Conservation (phyloP, 2,329 filamentous ascomycete species). For the Apiospora rasikravindrae region DNA sequence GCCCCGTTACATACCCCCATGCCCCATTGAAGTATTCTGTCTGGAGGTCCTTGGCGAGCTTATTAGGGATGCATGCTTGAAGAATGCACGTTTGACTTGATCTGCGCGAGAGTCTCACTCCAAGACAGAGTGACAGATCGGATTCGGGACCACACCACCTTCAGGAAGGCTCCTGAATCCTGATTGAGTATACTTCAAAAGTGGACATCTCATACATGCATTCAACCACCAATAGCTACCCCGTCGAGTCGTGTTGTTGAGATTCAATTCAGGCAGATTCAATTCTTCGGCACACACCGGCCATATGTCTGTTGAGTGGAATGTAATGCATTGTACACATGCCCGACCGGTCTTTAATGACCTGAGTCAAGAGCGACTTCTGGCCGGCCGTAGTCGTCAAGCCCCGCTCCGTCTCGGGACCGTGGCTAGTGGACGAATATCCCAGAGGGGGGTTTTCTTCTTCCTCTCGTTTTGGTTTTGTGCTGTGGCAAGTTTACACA, state of each 20-base stretch:
- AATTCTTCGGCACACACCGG: background rate
- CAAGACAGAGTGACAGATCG: background rate
- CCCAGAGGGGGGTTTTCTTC: background rate
- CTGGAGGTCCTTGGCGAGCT: background rate
- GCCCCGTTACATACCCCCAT: background rate
- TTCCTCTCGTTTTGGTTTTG: background rate
- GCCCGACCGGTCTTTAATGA: background rate
- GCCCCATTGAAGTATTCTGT: background rate
- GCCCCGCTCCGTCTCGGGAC: background rate
- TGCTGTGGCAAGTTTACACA: background rate
- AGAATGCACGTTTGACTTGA: background rate
- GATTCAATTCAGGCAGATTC: slow-evolving; percentile 2
- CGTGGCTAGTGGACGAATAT: background rate
- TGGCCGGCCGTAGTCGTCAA: background rate
- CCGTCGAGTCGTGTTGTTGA: background rate
- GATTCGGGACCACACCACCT: background rate
- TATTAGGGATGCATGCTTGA: background rate
- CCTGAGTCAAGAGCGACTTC: background rate
- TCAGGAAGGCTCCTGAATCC: background rate
- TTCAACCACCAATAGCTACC: background rate
- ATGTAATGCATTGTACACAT: background rate
- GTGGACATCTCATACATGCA: background rate
- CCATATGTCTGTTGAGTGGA: background rate
- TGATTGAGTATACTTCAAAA: background rate
- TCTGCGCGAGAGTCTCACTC: background rate